Evolutionary conservation across 257 asterid genomes (phyloP).

Genomic region (Cinchona pubescens): DNA sequence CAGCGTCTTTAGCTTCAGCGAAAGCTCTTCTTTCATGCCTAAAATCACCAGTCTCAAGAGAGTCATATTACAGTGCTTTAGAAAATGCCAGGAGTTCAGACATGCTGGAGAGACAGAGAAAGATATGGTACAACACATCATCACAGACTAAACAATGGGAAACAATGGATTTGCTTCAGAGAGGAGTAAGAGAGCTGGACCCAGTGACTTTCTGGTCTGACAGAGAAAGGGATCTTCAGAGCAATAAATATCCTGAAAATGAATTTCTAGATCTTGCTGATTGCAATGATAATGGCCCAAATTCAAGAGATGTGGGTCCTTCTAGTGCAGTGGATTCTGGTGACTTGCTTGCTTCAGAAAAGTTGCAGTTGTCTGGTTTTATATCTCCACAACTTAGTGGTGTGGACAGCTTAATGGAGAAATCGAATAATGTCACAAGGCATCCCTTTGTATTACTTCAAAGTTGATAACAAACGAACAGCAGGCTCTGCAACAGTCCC

Average conservation of each 20-base stretch:
- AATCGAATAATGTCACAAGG: conserved; percentile 88
- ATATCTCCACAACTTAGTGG: conserved; percentile 92
- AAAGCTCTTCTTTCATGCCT: conserved; percentile 76
- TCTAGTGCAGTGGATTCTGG: conserved; percentile 42
- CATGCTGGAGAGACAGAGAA: conserved; percentile 97
- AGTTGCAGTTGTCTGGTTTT: conserved; percentile 86
- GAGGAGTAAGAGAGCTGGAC: conserved; percentile 70
- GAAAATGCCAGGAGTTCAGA: conserved; percentile 86
- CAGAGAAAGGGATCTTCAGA: conserved; percentile 45
- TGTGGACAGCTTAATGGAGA: conserved; percentile 84
- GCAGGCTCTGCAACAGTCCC: conserved; percentile 49
- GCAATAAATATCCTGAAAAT: conserved; percentile 33
- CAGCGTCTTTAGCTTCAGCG: conserved; percentile 91
- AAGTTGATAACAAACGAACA: conserved; percentile 64
- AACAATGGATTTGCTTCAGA: conserved; percentile 63
- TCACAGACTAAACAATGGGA: conserved; percentile 72
- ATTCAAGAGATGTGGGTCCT: conserved; percentile 53
- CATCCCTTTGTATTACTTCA: conserved; percentile 85
- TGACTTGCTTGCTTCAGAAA: conserved; percentile 71
- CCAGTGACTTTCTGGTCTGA: conserved; percentile 64
- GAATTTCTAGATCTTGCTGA: conserved; percentile 34
- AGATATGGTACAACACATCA: conserved; percentile 87
- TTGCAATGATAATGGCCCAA: conserved; percentile 47
- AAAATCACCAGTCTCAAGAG: conserved; percentile 82
- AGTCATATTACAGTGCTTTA: conserved; percentile 64